These are phyloP conservation scores for Agrocybe chaxingu DNA, from an alignment of 768 basidiomycete species.

Conservation along the genomic window DNA sequence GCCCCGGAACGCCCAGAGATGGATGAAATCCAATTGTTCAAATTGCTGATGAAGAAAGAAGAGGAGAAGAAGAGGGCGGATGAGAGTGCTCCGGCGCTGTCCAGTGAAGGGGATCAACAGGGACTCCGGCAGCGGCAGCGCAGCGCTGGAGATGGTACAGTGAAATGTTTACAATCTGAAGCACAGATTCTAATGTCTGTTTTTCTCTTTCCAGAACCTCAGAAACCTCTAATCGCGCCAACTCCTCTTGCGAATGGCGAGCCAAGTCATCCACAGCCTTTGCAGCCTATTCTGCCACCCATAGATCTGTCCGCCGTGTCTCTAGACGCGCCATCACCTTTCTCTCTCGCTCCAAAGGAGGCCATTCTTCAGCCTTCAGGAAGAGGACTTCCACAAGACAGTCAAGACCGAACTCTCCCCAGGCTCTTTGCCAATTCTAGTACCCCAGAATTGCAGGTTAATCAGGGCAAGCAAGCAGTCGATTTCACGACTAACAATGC, in stretches of 20 bases:
- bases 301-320: background rate
- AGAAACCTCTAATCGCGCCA: no score
- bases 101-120: no score
- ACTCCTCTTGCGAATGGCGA: no score
- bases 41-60: conserved; percentile 78
- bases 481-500: conserved; percentile 19
- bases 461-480: conserved; percentile 14
- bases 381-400: background rate
- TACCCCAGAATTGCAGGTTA: conserved; percentile 10
- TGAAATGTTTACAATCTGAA: no score
- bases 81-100: background rate
- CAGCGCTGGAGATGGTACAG: background rate
- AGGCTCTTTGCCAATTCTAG: conserved; percentile 6
- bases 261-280: no score
- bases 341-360: conserved; percentile 4
- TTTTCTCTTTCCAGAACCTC: no score
- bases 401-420: background rate
- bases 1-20: conserved; percentile 33
- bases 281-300: no score
- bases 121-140: conserved; percentile 1
- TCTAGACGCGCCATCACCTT: background rate
- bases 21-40: conserved; percentile 85
- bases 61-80: conserved; percentile 45
- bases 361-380: background rate
- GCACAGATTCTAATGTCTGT: no score